Evolutionary conservation across 2,329 filamentous ascomycete genomes (phyloP).

Genomic region (Ceratocystis papillata): DNA sequence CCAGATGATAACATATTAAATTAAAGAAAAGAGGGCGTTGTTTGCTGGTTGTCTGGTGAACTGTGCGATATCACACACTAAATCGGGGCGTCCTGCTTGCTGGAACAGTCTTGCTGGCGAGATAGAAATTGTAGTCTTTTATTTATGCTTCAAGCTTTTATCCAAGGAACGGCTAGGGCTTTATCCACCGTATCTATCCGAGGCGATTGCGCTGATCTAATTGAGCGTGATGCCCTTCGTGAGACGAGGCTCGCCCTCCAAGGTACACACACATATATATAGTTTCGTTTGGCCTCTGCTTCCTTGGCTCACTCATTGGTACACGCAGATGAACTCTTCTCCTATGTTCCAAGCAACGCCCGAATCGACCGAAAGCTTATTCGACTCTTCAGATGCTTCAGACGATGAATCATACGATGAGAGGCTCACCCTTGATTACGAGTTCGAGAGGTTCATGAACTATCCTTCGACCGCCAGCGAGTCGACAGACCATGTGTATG

Average conservation of each 20-base stretch:
- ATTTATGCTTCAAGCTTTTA: not conserved
- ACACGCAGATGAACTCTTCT: not conserved
- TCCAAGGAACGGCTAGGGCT: too few species aligned
- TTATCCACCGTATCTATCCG: too few species aligned
- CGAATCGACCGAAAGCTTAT: not conserved
- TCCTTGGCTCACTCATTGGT: not conserved
- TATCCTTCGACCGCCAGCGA: not conserved
- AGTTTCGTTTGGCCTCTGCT: not conserved
- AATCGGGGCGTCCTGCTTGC: not conserved
- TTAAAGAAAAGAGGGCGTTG: not conserved
- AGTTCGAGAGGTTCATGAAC: not conserved
- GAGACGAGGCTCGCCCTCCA: not conserved
- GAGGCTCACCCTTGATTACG: not conserved
- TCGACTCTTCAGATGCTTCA: not conserved
- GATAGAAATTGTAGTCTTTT: not conserved
- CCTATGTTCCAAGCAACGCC: not conserved
- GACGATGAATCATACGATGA: not conserved
- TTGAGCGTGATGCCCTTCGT: too few species aligned
- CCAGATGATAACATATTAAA: not conserved
- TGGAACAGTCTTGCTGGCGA: too few species aligned
- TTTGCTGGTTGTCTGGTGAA: slow-evolving; percentile 10
- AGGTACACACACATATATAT: not conserved
- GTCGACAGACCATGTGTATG: not conserved
- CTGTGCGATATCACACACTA: not conserved
- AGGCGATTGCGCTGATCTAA: too few species aligned